Base-by-base conservation (phyloP, 805 yeast genomes). In the Crinitomyces ghanaensis region DNA sequence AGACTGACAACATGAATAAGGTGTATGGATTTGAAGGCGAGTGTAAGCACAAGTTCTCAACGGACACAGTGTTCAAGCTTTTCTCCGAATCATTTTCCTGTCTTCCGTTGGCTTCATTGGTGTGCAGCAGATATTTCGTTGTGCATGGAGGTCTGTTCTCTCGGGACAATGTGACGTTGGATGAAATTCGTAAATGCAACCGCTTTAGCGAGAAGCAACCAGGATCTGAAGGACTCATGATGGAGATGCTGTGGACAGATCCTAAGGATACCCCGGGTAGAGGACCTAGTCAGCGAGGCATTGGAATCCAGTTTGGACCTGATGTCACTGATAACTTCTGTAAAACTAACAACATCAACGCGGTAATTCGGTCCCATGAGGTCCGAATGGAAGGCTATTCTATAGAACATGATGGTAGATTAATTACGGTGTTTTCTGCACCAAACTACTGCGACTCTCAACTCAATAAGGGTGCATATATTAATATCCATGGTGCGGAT, bases 221-320 rank as follows among this genome's bases (percentile, higher is more conserved):
- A 17, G 88, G 93, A 28, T 72, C 77, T 46, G 83, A 80, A 33
- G 97, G 97, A 6, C 64, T 84, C 22, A 93, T 88, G 56, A 91
- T 88, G 96, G 98, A 91, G 51, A 65, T 91, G 51, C 63, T 91
- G 40, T 91, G 98, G 98, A 83, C 96, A 0, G 98, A 91, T 57
- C 98, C 98, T 1, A 96, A 85, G 56, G 63, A 64, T 0, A 65
- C 60, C 9, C 60, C 70, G 13, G 98, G 97, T 5, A 69, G 93
- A 22, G 72, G 84, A 2, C 83, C 91, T 4, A 80, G 93, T 15
- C 85, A 85, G 57, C 72, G 99, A 54, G 99, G 99, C 27, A 74
- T 88, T 36, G 97, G 97, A 19, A 72, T 83, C 56, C 95, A 91
- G 54, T 91, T 91, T 56, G 99, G 99, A 2, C 95, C 96, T 6